phyloP scores from a whole-genome alignment of 2,329 filamentous ascomycete species.

The Calonectria fujianensis region DNA sequence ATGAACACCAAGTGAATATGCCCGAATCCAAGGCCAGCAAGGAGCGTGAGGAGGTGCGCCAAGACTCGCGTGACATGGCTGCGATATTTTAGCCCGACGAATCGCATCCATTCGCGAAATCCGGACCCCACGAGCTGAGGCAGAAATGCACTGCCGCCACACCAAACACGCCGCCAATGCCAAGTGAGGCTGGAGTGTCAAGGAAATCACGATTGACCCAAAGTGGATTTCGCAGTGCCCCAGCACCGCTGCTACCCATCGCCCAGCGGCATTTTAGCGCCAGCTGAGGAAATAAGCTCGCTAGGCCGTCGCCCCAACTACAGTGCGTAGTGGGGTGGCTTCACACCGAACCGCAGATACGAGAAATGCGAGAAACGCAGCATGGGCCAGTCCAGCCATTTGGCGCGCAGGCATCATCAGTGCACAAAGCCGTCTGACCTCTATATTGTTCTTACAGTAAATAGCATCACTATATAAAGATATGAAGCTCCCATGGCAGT shows the following conservation, averaged over 20 bases:
- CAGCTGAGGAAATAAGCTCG: background rate
- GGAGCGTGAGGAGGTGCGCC: background rate
- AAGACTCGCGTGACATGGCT: background rate
- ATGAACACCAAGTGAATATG: background rate
- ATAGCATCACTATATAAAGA: conserved; percentile 1
- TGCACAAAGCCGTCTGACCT: background rate
- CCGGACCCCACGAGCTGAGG: background rate
- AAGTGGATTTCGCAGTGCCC: background rate
- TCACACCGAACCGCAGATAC: conserved; percentile 30
- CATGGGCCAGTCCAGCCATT: background rate
- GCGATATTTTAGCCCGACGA: conserved; percentile 7
- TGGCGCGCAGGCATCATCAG: background rate
- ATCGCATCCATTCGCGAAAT: conserved; percentile 26
- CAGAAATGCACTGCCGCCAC: background rate
- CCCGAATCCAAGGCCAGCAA: background rate
- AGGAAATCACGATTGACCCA: background rate
- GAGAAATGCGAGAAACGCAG: conserved; percentile 22
- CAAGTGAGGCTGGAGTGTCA: conserved; percentile 1
- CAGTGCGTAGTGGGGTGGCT: background rate
- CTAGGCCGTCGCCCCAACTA: background rate
- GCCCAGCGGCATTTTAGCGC: conserved; percentile 9
- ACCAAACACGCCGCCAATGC: background rate
- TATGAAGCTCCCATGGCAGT: background rate
- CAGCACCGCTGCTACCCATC: background rate
- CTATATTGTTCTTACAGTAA: background rate